Percentiles rank a stretch among this genome's conserved stretches.
These are phyloP conservation scores for Phoma herbarum DNA, from an alignment of 2,329 filamentous ascomycete species.

Conservation along the genomic window DNA sequence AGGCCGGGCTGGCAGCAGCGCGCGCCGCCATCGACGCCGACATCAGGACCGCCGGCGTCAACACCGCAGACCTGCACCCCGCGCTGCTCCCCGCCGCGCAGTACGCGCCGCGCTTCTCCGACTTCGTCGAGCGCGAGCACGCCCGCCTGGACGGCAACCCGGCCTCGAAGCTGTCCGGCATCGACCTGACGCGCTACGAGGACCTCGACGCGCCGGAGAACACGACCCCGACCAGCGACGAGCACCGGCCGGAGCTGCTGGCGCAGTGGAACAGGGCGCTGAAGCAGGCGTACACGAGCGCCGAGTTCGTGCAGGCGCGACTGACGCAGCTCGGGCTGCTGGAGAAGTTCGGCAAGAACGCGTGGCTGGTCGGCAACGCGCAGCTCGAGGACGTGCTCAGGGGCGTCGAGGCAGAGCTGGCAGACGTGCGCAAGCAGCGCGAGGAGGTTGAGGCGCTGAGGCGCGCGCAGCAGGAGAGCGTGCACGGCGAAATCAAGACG, in stretches of 20 bases:
- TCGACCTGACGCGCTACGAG: slow-evolving; percentile 87
- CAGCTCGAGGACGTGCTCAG: slow-evolving; percentile 77
- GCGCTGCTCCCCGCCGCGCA: slow-evolving; percentile 62
- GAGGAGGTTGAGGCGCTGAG: slow-evolving; percentile 77
- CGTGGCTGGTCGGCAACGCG: slow-evolving; percentile 88
- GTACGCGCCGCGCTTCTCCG: slow-evolving; percentile 67
- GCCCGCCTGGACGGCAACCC: slow-evolving; percentile 67
- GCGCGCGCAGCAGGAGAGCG: slow-evolving; percentile 73
- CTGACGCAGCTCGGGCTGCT: slow-evolving; percentile 75
- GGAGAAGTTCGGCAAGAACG: slow-evolving; percentile 84
- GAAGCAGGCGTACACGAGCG: slow-evolving; percentile 65
- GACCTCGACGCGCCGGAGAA: slow-evolving; percentile 68
- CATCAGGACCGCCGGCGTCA: slow-evolving; percentile 61
- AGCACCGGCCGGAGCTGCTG: slow-evolving; percentile 50
- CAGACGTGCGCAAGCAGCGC: slow-evolving; percentile 70
- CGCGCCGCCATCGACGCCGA: slow-evolving; percentile 82
- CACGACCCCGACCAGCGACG: slow-evolving; percentile 49
- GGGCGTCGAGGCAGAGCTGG: slow-evolving; percentile 77
- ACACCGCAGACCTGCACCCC: slow-evolving; percentile 63
- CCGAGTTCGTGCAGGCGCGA: slow-evolving; percentile 65
- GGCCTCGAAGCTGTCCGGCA: slow-evolving; percentile 61
- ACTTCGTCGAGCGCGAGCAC: slow-evolving; percentile 73
- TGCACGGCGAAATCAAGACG: slow-evolving; percentile 74
- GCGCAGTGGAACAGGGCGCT: slow-evolving; percentile 62
- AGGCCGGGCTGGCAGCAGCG: slow-evolving; percentile 70